A percentile compares a stretch with the other conserved stretches of the same genome.
Conservation (phyloP, 2,329 filamentous ascomycete species). For the Claviceps sp. region DNA sequence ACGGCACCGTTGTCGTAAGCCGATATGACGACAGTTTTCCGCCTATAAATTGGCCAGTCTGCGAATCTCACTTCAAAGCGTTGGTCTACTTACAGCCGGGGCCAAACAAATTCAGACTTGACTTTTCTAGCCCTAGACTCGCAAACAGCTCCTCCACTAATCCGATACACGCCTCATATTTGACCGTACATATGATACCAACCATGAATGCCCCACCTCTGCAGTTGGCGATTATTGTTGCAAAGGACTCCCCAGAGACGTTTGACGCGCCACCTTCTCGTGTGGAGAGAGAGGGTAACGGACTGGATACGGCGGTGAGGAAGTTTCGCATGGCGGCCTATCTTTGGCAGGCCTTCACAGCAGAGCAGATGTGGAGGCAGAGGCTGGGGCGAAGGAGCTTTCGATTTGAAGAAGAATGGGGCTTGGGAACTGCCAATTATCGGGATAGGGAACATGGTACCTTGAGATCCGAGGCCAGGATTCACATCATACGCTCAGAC, state of each 20-base stretch:
- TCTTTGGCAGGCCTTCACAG: slow-evolving; percentile 93
- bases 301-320: slow-evolving; percentile 62
- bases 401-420: slow-evolving; percentile 92
- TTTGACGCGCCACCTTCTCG: slow-evolving; percentile 73
- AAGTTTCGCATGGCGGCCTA: slow-evolving; percentile 96
- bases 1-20: slow-evolving; percentile 67
- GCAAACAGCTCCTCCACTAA: slow-evolving; percentile 53
- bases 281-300: slow-evolving; percentile 67
- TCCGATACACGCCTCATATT: slow-evolving; percentile 62
- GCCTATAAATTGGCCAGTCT: slow-evolving; percentile 73
- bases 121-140: slow-evolving; percentile 75
- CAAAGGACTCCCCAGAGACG: slow-evolving; percentile 73
- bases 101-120: slow-evolving; percentile 75
- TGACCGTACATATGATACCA: slow-evolving; percentile 79
- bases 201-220: slow-evolving; percentile 67
- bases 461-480: slow-evolving; percentile 81
- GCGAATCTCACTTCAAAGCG: slow-evolving; percentile 81
- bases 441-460: slow-evolving; percentile 57
- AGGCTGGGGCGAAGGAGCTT: slow-evolving; percentile 77
- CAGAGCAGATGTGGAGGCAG: slow-evolving; percentile 89
- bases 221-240: slow-evolving; percentile 78
- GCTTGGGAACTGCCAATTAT: slow-evolving; percentile 63
- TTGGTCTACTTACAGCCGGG: slow-evolving; percentile 84
- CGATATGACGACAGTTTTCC: slow-evolving; percentile 81
- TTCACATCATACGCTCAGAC: slow-evolving; percentile 72